Base-by-base conservation (phyloP, 2,329 filamentous ascomycete species). In the Bipolaris bicolor region DNA sequence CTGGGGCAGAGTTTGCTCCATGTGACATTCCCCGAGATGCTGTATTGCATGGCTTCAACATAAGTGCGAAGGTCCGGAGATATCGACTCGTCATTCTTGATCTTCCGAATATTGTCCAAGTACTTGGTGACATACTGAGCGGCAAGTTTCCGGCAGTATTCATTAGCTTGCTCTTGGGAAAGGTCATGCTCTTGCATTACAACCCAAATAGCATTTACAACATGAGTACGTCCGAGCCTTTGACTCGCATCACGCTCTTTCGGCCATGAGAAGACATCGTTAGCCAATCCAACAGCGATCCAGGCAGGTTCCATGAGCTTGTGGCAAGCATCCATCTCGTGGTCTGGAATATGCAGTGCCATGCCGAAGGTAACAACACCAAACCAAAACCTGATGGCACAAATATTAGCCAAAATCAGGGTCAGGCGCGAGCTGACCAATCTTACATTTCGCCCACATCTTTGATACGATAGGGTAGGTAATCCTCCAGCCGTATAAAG, bases 231-330 rank as follows among this genome's bases (percentile, higher is more conserved):
- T 3, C 67, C 70, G 3, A 45, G 50, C 10, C 20, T 7, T 36
- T 56, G 41, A 7, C 76, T 75, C 3, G 67, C 76, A 15, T 73
- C 57, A 15, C 52, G 58, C 51, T 69, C 67, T 43, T 69, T 69
- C 52, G 79, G 74, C 65, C 67, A 79, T 0, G 78, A 80, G 51
- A 70, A 78, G 9, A 80, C 63, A 59, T 80, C 77, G 49, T 80
- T 80, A 7, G 66, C 69, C 7, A 80, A 67, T 5, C 67, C 66
- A 13, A 73, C 45, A n/a, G 69, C 70, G 9, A 63, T 60, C 13
- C 64, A 76, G 1, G 63, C 76, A 5, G 74, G 67, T 13, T 43
- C 41, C 7, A 50, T 57, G 11, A 65, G 56, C 13, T 37, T 57
- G 37, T 60, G 66, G 33, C 68, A 72, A 3, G 70, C 55, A 0